Conservation (phyloP, 1,284 basidiomycete genomes). For the Takashimella tepidaria region DNA sequence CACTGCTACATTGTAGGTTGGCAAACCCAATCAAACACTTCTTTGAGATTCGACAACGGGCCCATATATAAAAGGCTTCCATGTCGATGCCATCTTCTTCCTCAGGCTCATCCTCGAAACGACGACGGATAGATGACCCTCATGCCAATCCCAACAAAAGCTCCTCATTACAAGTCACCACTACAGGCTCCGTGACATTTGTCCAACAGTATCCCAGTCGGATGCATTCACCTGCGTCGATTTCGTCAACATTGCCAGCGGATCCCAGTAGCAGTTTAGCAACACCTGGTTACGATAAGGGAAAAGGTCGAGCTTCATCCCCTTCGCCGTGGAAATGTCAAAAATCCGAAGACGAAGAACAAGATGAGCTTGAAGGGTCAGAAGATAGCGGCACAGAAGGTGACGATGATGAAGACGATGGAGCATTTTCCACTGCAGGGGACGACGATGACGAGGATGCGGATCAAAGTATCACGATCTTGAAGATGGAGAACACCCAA, state of each 20-base stretch:
- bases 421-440: no score
- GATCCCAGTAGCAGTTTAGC: background rate
- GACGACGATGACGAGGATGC: constrained; percentile 7
- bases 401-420: constrained; percentile 7
- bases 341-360: background rate
- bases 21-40: no score
- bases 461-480: constrained; percentile 17
- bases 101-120: no score
- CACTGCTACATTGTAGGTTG: no score
- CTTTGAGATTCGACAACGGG: no score
- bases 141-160: background rate
- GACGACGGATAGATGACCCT: no score
- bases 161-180: background rate
- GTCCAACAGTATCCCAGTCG: no score
- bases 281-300: background rate
- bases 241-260: background rate
- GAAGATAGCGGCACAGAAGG: background rate
- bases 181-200: no score
- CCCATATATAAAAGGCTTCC: no score
- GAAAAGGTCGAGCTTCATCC: background rate
- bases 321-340: background rate
- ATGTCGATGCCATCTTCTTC: no score
- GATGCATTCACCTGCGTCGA: background rate
- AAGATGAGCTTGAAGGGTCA: background rate
- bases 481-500: no score